Conservation (phyloP, 179 eudicot species). For the Sideroxylon spinosum region DNA sequence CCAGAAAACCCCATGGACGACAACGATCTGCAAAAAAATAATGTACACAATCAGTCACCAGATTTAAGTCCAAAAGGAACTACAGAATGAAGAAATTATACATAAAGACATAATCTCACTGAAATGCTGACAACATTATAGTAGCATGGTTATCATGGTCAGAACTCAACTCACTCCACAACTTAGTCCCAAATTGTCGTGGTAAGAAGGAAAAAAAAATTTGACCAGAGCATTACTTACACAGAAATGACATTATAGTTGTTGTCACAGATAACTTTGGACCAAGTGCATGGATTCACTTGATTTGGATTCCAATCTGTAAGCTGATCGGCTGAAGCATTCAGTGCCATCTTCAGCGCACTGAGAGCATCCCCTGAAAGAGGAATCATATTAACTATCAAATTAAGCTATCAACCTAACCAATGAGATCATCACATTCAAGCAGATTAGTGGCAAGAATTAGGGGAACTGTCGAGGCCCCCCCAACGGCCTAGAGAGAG, state of each 20-base stretch:
- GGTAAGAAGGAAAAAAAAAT: slow-evolving; percentile 9
- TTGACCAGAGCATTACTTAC: slow-evolving; percentile 40
- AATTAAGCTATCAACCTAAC: background rate
- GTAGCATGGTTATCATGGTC: slow-evolving; percentile 13
- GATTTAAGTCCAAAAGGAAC: background rate
- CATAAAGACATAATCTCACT: background rate
- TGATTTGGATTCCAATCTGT: slow-evolving; percentile 64
- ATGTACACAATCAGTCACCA: slow-evolving; percentile 14
- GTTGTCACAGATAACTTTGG: slow-evolving; percentile 67
- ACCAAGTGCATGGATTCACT: slow-evolving; percentile 95
- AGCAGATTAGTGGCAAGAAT: no score
- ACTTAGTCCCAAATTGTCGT: no score
- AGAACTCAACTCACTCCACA: background rate
- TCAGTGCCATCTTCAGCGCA: slow-evolving; percentile 56
- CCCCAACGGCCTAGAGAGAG: no score
- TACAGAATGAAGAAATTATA: background rate
- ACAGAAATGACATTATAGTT: slow-evolving; percentile 46
- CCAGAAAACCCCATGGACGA: slow-evolving; percentile 82
- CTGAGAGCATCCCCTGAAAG: slow-evolving; percentile 65
- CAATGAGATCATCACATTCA: background rate
- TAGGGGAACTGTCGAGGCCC: no score
- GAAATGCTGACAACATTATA: background rate
- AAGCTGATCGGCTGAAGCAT: slow-evolving; percentile 68
- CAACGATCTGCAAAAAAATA: slow-evolving; percentile 53
- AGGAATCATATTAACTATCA: slow-evolving; percentile 6